Conservation (phyloP, 1,284 basidiomycete genomes). For the Ganoderma meredithae region DNA sequence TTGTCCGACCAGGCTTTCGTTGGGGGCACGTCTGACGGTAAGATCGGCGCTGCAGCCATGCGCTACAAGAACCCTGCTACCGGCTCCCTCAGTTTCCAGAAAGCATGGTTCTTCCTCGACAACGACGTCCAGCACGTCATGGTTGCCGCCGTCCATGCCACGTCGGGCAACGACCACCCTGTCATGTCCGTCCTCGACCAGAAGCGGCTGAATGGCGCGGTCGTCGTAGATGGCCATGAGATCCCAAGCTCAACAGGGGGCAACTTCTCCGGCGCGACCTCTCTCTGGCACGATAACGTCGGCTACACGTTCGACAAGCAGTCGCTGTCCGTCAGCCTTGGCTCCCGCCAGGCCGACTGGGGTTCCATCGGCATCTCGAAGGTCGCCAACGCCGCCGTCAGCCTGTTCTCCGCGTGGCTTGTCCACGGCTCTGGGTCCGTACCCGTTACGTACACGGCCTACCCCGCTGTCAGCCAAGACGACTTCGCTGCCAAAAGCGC, state of each 20-base stretch:
- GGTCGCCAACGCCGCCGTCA: constrained; percentile 56
- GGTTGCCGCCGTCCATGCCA: constrained; percentile 56
- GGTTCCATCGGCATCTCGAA: constrained; percentile 67
- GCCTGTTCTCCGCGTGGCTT: constrained; percentile 70
- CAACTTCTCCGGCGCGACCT: constrained; percentile 46
- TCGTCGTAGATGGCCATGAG: constrained; percentile 52
- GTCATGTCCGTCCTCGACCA: constrained; percentile 75
- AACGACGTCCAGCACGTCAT: constrained; percentile 68
- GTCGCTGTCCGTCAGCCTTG: constrained; percentile 56
- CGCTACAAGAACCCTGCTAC: constrained; percentile 68
- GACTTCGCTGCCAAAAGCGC: constrained; percentile 42
- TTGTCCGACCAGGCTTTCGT: constrained; percentile 63
- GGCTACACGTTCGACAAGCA: constrained; percentile 56
- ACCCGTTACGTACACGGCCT: constrained; percentile 59
- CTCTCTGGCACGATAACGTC: constrained; percentile 65
- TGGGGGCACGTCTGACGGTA: constrained; percentile 66
- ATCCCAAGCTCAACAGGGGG: constrained; percentile 27
- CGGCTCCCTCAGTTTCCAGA: constrained; percentile 64
- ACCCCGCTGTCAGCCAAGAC: constrained; percentile 53
- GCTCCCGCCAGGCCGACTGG: constrained; percentile 65
- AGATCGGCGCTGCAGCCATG: constrained; percentile 64
- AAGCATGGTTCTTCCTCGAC: constrained; percentile 77
- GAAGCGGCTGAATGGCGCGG: constrained; percentile 50
- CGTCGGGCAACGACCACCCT: constrained; percentile 46
- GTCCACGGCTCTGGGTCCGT: constrained; percentile 47